Conservation (phyloP, 495 filamentous ascomycete genomes). For the Xylaria grammica region DNA sequence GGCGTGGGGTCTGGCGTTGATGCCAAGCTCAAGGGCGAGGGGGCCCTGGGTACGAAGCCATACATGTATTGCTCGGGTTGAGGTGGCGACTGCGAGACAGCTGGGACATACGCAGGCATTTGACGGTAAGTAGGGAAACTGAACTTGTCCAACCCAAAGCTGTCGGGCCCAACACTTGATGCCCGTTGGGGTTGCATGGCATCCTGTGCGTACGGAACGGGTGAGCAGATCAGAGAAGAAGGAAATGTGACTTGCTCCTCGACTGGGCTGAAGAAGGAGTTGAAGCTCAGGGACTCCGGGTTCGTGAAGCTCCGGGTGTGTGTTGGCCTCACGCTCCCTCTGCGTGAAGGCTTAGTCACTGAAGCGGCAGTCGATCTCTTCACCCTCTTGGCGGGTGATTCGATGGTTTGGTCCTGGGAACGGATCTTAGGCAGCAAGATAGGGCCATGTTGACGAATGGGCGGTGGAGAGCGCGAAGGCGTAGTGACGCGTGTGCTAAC, state of each 20-base stretch:
- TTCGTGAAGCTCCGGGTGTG: conserved; percentile 72
- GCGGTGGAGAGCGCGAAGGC: conserved; percentile 66
- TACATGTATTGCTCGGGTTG: conserved; percentile 51
- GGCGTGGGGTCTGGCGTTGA: conserved; percentile 50
- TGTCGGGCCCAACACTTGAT: conserved; percentile 73
- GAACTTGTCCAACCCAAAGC: conserved; percentile 67
- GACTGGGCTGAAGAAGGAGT: conserved; percentile 42
- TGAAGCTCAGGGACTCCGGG: conserved; percentile 61
- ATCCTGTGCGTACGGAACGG: conserved; percentile 64
- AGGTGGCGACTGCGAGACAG: conserved; percentile 42
- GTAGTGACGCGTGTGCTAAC: conserved; percentile 72
- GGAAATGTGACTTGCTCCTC: conserved; percentile 44
- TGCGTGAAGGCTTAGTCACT: conserved; percentile 29
- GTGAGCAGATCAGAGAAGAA: conserved; percentile 65
- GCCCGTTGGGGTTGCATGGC: conserved; percentile 61
- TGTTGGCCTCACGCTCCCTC: conserved; percentile 48
- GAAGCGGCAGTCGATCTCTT: conserved; percentile 43
- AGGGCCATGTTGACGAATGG: conserved; percentile 79
- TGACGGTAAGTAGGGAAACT: conserved; percentile 83
- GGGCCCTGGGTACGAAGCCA: conserved; percentile 49
- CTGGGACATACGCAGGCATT: conserved; percentile 69
- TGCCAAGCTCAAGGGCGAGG: conserved; percentile 55
- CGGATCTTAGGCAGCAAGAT: conserved; percentile 86
- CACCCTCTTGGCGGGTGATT: conserved; percentile 47
- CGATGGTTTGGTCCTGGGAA: conserved; percentile 78